Conservation (phyloP, 345 rosid species). For the Hypericum androsaemum region DNA sequence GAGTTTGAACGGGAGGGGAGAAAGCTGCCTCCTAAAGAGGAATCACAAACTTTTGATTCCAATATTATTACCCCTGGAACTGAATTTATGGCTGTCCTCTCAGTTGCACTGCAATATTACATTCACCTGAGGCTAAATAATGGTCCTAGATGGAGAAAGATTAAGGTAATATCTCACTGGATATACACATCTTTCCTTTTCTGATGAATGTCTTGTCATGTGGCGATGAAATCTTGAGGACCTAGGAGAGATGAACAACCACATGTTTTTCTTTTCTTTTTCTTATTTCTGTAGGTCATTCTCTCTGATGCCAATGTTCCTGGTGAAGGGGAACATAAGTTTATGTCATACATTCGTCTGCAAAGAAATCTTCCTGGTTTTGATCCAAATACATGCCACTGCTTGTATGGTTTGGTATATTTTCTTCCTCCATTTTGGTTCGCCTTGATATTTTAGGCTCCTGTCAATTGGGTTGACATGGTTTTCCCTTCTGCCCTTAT, state of each 20-base stretch:
- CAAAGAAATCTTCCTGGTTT: conserved; percentile 85
- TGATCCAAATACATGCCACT: conserved; percentile 84
- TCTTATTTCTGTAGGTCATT: conserved; percentile 55
- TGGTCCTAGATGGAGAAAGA: conserved; percentile 92
- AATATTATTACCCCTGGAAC: conserved; percentile 98
- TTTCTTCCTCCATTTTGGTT: conserved; percentile 11
- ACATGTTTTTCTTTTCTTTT: conserved; percentile 13
- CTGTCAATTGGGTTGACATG: conserved; percentile 5
- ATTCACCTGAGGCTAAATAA: conserved; percentile 66
- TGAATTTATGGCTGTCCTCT: conserved; percentile 73
- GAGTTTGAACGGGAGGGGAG: conserved; percentile 85
- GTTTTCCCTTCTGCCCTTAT: conserved; percentile 12
- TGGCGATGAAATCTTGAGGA: too few relatives aligned
- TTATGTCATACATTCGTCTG: conserved; percentile 82
- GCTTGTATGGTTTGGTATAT: conserved; percentile 92
- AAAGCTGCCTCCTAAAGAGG: conserved; percentile 65
- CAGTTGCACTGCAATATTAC: conserved; percentile 80
- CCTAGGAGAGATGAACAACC: not conserved
- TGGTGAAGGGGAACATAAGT: conserved; percentile 97
- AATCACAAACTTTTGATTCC: conserved; percentile 63
- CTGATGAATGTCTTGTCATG: not conserved
- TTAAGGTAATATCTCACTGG: conserved; percentile 45
- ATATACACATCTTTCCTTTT: not conserved
- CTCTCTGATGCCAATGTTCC: conserved; percentile 99
- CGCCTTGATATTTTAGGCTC: not conserved